These are phyloP conservation scores for Euphorbia celastroides DNA, from an alignment of 441 rosid species.

Conservation along the genomic window DNA sequence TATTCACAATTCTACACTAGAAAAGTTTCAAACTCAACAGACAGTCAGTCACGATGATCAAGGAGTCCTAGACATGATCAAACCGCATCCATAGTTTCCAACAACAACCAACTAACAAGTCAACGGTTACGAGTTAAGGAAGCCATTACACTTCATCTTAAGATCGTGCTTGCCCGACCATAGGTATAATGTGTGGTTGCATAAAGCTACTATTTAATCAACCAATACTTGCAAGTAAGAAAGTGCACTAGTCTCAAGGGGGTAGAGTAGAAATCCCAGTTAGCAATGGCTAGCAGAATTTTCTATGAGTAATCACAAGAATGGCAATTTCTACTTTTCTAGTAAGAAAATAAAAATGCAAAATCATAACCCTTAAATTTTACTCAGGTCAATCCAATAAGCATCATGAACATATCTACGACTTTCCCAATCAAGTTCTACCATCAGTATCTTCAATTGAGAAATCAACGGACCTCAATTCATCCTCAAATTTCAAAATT, in stretches of 20 bases:
- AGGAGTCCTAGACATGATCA: neutral
- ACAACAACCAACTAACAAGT: neutral
- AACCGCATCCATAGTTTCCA: neutral
- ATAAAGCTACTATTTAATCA: neutral
- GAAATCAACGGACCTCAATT: constrained; percentile 5
- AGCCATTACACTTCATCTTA: neutral
- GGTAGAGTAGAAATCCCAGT: neutral
- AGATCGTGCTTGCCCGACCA: neutral
- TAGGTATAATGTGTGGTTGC: neutral
- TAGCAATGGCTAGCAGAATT: neutral
- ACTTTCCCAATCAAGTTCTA: neutral
- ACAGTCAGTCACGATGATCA: neutral
- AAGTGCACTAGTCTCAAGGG: neutral
- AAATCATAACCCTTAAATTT: too few relatives aligned
- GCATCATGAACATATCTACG: neutral
- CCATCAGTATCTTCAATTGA: neutral
- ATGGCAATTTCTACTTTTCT: too few relatives aligned
- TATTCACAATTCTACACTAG: neutral
- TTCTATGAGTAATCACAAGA: too few relatives aligned
- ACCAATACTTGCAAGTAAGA: neutral
- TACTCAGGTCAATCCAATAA: neutral
- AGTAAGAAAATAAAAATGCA: too few relatives aligned
- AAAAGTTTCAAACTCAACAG: neutral
- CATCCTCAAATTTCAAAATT: neutral
- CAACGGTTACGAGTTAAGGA: neutral